phyloP scores from a whole-genome alignment of 2,329 filamentous ascomycete species.

The Aspergillus sp. region DNA sequence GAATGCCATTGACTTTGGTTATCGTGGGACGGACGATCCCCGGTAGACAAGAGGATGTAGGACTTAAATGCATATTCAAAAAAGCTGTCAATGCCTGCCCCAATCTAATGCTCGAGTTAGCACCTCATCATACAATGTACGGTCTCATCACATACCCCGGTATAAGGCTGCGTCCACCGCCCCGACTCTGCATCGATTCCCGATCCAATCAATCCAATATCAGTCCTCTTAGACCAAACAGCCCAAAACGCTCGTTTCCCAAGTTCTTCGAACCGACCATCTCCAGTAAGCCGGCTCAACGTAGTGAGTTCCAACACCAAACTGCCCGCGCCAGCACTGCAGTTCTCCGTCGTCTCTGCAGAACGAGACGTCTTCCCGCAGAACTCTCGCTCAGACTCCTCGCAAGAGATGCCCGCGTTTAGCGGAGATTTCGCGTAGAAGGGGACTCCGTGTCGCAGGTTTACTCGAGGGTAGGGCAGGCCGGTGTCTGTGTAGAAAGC shows the following conservation, averaged over 20 bases:
- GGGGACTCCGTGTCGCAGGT: conserved; percentile 80
- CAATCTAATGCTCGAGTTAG: conserved; percentile 51
- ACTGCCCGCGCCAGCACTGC: conserved; percentile 93
- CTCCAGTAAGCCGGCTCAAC: conserved; percentile 78
- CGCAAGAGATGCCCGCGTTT: conserved; percentile 46
- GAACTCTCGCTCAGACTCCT: conserved; percentile 37
- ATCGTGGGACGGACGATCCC: conserved; percentile 37
- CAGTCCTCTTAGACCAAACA: conserved; percentile 83
- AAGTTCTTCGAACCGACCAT: conserved; percentile 77
- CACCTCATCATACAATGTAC: not conserved
- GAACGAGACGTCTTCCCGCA: conserved; percentile 32
- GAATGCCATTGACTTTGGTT: conserved; percentile 36
- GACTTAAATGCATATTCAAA: conserved; percentile 97
- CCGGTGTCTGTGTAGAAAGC: conserved; percentile 89
- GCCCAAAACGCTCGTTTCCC: conserved; percentile 95
- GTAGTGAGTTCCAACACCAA: conserved; percentile 89
- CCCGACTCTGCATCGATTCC: conserved; percentile 90
- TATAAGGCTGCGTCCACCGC: conserved; percentile 77
- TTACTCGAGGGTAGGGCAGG: conserved; percentile 90
- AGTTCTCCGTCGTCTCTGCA: conserved; percentile 85
- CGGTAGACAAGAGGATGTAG: conserved; percentile 79
- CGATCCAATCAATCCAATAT: conserved; percentile 79
- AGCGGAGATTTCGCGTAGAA: conserved; percentile 85
- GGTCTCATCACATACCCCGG: conserved; percentile 49
- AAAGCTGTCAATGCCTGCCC: conserved; percentile 94